phyloP scores from a whole-genome alignment of 2,329 filamentous ascomycete species.

The Fusarium sp. region DNA sequence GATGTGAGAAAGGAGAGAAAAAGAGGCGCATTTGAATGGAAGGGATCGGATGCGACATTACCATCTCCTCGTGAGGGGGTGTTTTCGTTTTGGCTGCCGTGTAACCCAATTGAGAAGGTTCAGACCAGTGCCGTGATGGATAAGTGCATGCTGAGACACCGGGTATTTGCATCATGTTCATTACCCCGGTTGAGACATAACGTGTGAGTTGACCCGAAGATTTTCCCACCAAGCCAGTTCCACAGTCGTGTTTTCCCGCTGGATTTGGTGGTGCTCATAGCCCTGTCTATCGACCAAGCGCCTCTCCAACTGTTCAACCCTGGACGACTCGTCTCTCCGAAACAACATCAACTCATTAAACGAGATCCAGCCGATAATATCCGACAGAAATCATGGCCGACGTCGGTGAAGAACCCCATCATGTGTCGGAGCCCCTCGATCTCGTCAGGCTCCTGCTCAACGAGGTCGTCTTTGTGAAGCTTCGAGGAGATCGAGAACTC shows the following conservation, averaged over 20 bases:
- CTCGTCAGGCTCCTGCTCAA: conserved; percentile 94
- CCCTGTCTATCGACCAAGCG: conserved; percentile 28
- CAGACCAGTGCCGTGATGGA: conserved; percentile 6
- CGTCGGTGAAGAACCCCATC: conserved; percentile 76
- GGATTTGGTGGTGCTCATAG: conserved; percentile 32
- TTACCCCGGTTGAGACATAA: conserved; percentile 14
- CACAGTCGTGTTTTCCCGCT: conserved; percentile 35
- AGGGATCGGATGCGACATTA: conserved; percentile 20
- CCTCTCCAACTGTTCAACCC: conserved; percentile 14
- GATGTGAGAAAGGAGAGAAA: conserved; percentile 9
- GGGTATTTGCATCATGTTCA: conserved; percentile 16
- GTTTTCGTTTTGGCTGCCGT: conserved; percentile 36
- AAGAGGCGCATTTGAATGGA: conserved; percentile 5
- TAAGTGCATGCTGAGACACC: conserved; percentile 25
- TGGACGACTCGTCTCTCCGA: conserved; percentile 17
- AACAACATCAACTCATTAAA: conserved; percentile 13
- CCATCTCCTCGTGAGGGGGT: conserved; percentile 33
- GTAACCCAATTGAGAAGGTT: conserved; percentile 39
- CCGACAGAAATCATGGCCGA: conserved; percentile 78
- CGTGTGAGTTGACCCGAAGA: conserved; percentile 40
- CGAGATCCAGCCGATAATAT: neutral
- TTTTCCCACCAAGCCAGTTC: conserved; percentile 36
- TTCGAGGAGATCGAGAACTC: conserved; percentile 93
- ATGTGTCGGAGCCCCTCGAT: conserved; percentile 92
- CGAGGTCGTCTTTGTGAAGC: conserved; percentile 96